Evolutionary conservation across 352 stramenopile species (phyloP).

Genomic region (Phytopythium kandeliae): DNA sequence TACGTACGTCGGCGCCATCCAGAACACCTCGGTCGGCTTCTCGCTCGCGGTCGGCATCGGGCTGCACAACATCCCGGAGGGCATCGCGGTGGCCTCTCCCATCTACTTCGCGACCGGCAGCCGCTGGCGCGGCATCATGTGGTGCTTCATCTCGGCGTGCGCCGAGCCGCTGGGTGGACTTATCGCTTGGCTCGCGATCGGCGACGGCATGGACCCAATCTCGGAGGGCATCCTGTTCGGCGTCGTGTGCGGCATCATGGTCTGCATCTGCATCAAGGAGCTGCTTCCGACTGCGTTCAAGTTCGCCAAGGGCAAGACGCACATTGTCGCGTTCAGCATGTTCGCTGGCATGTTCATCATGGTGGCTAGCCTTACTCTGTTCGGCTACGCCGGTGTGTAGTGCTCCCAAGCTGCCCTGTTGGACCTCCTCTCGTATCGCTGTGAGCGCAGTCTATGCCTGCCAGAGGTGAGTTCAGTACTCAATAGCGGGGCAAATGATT

Average conservation of each 20-base stretch:
- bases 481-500: too few relatives aligned
- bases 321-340: constrained; percentile 82
- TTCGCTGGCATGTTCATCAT: constrained; percentile 90
- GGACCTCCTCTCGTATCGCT: too few relatives aligned
- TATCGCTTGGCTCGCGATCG: constrained; percentile 83
- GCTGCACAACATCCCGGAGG: constrained; percentile 97
- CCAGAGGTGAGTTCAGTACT: too few relatives aligned
- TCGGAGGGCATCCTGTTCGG: constrained; percentile 90
- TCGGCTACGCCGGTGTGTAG: constrained; percentile 70
- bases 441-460: too few relatives aligned
- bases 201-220: constrained; percentile 50
- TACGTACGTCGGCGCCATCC: constrained; percentile 90
- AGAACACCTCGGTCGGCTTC: constrained; percentile 83
- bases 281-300: constrained; percentile 90
- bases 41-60: constrained; percentile 92
- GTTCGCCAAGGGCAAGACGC: constrained; percentile 81
- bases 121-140: constrained; percentile 91
- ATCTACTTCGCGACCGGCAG: constrained; percentile 97
- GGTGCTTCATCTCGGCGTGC: constrained; percentile 89
- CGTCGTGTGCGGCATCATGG: constrained; percentile 91
- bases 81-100: constrained; percentile 91
- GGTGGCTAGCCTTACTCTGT: constrained; percentile 81
- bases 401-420: too few relatives aligned
- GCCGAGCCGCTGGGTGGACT: constrained; percentile 89
- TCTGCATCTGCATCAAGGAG: constrained; percentile 90